Evolutionary conservation across 2,329 filamentous ascomycete genomes (phyloP), one percentile per base, ranked within the genome.

Genomic region (Aspergillus glaucus): DNA sequence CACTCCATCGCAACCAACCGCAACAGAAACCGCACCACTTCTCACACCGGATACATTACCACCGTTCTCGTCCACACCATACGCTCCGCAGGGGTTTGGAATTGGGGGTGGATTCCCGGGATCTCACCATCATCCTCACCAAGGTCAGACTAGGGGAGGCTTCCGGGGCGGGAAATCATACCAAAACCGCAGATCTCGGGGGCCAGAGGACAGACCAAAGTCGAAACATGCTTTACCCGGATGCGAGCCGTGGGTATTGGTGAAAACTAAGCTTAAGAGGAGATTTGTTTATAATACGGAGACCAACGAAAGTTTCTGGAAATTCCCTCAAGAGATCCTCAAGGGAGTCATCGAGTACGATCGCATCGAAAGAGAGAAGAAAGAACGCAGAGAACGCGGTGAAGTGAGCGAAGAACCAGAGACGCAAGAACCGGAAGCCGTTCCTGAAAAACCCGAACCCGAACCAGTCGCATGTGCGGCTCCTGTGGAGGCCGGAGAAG

Each of bases 271-370:
- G 64, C 83, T 92, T 53, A 88, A 88, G 19, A 79, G 93, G 49
- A 81, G 91, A 46, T 98, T 98, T 63, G 90, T 91, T 2, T 88
- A 95, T 73, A 95, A 98, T 58, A 81, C 84, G 0, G 79, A 80
- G 47, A 95, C 92, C 56, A 87, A 92, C 34, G 79, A 90, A 57
- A 97, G 91, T 68, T 90, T 90, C 68, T 98, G 94, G 93, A 89
- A 89, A 61, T 93, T 96, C 60, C 93, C 93, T 0, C 82, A 88
- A 48, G 85, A 93, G 65, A 77, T 98, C 32, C 85, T 91, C 78
- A 84, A 86, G 51, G 89, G 82, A 0, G 80, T 85, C 1, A 65
- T 80, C 3, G 80, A 83, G 12, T 87, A 93, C 47, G 82, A 86
- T 61, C 71, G 72, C 21, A 73, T 88, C 48, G 89, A 95, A 67